phyloP scores from a whole-genome alignment of 208 protist species.

The Sergeia podlipaevii region DNA sequence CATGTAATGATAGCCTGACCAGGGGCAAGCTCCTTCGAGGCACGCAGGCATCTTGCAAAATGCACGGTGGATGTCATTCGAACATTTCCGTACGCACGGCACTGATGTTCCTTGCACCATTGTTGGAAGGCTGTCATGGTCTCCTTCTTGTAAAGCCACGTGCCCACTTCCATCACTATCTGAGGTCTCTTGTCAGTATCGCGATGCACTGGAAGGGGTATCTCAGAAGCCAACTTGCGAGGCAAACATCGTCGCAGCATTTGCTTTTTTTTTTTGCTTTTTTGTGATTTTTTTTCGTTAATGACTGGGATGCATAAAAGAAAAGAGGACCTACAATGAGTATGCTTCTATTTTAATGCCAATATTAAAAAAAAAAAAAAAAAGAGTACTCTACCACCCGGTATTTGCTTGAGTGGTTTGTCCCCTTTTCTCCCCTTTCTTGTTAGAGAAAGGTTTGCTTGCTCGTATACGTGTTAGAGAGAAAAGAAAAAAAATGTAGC shows the following conservation, averaged over 20 bases:
- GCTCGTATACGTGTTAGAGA: not conserved
- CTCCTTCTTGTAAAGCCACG: slow-evolving; percentile 76
- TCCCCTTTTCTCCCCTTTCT: too few species aligned
- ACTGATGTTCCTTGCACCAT: slow-evolving; percentile 63
- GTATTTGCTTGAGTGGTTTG: too few species aligned
- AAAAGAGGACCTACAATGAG: slow-evolving; percentile 12
- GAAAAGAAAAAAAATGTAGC: slow-evolving; percentile 1
- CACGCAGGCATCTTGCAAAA: slow-evolving; percentile 72
- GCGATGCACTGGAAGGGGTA: slow-evolving; percentile 34
- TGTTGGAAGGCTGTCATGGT: slow-evolving; percentile 60
- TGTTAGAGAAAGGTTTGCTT: not conserved
- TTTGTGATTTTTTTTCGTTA: slow-evolving; percentile 6
- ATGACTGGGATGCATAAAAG: slow-evolving; percentile 2
- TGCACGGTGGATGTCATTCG: slow-evolving; percentile 66
- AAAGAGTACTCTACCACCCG: slow-evolving; percentile 3
- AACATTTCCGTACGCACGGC: slow-evolving; percentile 71
- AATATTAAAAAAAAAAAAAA: slow-evolving; percentile 1
- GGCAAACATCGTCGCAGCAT: slow-evolving; percentile 16
- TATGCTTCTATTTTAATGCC: not conserved
- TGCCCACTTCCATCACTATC: slow-evolving; percentile 69
- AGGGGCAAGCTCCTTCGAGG: slow-evolving; percentile 35
- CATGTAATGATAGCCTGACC: slow-evolving; percentile 78
- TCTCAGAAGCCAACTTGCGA: not conserved
- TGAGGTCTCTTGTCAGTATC: slow-evolving; percentile 55
- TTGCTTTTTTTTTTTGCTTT: not conserved